A percentile compares a stretch with the other conserved stretches of the same genome.
phyloP scores from a whole-genome alignment of 345 rosid species.

The Clausena lansium region DNA sequence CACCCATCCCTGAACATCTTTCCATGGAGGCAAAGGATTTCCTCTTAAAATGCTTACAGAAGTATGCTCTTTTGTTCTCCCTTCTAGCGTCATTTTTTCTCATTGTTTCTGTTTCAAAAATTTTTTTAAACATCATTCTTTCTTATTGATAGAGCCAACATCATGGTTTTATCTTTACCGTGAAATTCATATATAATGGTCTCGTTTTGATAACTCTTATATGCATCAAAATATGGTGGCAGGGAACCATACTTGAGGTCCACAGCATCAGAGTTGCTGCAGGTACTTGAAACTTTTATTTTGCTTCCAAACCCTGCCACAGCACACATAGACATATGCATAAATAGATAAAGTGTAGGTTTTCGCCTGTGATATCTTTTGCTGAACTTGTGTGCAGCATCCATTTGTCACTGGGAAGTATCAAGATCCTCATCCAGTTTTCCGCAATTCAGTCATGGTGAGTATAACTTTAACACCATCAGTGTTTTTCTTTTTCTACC shows the following conservation, averaged over 20 bases:
- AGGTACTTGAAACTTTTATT: slow-evolving; percentile 41
- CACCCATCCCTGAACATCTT: slow-evolving; percentile 90
- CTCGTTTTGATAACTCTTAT: neutral
- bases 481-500: slow-evolving; percentile 19
- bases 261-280: slow-evolving; percentile 70
- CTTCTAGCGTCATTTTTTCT: neutral
- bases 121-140: neutral
- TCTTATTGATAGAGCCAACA: neutral
- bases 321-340: neutral
- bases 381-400: slow-evolving; percentile 55
- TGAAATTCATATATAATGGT: neutral
- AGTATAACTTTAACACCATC: slow-evolving; percentile 23
- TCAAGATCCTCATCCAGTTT: slow-evolving; percentile 44
- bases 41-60: slow-evolving; percentile 75
- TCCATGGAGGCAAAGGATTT: slow-evolving; percentile 83
- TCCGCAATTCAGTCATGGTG: slow-evolving; percentile 50
- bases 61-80: slow-evolving; percentile 39
- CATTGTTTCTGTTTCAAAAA: neutral
- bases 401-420: slow-evolving; percentile 70
- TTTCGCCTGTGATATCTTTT: slow-evolving; percentile 21
- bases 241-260: slow-evolving; percentile 86
- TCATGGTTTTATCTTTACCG: neutral
- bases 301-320: neutral
- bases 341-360: neutral
- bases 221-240: slow-evolving; percentile 24